phyloP scores from a whole-genome alignment of 2,329 filamentous ascomycete species.

The Penicillium sp. region DNA sequence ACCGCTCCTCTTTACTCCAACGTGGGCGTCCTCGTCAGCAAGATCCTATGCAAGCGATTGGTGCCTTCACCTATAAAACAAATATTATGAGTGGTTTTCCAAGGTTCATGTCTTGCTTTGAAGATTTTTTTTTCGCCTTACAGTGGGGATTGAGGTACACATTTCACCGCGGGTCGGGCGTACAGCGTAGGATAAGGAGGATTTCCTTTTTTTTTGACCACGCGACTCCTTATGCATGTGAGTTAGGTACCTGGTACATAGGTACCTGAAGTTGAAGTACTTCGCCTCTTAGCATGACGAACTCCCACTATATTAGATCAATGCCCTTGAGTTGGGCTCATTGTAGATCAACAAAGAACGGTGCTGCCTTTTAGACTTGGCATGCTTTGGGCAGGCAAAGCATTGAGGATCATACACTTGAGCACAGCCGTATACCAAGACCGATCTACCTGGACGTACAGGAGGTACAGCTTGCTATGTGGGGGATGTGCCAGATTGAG shows the following conservation, averaged over 20 bases:
- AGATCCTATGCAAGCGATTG: neutral
- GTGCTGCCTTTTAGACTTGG: constrained; percentile 13
- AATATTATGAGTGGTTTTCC: neutral
- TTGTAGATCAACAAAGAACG: constrained; percentile 1
- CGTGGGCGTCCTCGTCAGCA: neutral
- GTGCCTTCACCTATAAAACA: neutral
- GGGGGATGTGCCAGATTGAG: constrained; percentile 7
- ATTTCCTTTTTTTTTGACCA: constrained; percentile 1
- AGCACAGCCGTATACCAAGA: constrained; percentile 12
- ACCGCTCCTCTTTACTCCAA: constrained; percentile 15
- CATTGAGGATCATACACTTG: constrained; percentile 13
- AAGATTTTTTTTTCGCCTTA: neutral
- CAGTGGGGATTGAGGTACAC: neutral
- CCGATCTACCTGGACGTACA: constrained; percentile 11
- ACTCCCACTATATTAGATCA: neutral
- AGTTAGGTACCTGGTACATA: neutral
- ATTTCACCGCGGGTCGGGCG: constrained; percentile 15
- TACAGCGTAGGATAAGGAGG: constrained; percentile 6
- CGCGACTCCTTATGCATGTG: constrained; percentile 3
- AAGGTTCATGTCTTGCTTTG: neutral
- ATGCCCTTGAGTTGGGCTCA: neutral
- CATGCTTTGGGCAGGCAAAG: constrained; percentile 10
- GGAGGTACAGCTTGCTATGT: constrained; percentile 4
- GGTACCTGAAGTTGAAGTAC: neutral
- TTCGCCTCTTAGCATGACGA: constrained; percentile 4